Base-by-base conservation (phyloP, 176 grass and related monocot species). In the Echinochloa phyllopogon region DNA sequence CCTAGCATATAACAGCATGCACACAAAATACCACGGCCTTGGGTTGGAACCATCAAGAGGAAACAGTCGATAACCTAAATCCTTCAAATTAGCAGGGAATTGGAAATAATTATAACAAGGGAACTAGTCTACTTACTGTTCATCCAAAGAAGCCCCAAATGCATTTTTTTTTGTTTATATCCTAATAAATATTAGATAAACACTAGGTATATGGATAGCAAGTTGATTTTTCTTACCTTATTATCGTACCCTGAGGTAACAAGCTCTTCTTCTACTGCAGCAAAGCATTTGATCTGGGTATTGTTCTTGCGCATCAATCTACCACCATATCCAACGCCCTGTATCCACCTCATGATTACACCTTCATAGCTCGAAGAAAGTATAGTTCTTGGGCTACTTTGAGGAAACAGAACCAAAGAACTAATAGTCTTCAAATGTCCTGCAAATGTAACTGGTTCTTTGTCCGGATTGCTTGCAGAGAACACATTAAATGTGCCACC, bases 241-340 rank as follows among this genome's bases (percentile, higher is more conserved):
- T 98, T 96, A 77, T 98, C 96, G 89, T 90, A 98, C 3, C 85
- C 96, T 70, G 96, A 94, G 64, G 96, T 96, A 40, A 94, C 49
- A 72, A 98, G 88, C 81, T 96, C 96, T 74, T 85, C 89, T 90
- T 92, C 89, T 71, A 89, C 27, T 48, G 86, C 91, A 80, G 86
- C 79, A 87, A 98, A 98, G 82, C 96, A 95, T 92, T 98, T 98
- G 72, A 98, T 94, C 59, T 98, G 96, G 29, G 91, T 88, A 72
- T 88, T 94, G 44, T 92, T 89, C 86, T 98, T 98, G 79, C 96
- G 86, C 48, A 81, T 74, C 84, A 98, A 81, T 80, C 94, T 93
- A 63, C 96, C 93, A 80, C 73, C 85, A 87, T 90, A 98, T 82
- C 96, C 96, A 83, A 92, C 70, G 79, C 96, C 93, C 24, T 84